Base-by-base conservation (phyloP, 1,139 yeast species). In the Taphrina betulina region DNA sequence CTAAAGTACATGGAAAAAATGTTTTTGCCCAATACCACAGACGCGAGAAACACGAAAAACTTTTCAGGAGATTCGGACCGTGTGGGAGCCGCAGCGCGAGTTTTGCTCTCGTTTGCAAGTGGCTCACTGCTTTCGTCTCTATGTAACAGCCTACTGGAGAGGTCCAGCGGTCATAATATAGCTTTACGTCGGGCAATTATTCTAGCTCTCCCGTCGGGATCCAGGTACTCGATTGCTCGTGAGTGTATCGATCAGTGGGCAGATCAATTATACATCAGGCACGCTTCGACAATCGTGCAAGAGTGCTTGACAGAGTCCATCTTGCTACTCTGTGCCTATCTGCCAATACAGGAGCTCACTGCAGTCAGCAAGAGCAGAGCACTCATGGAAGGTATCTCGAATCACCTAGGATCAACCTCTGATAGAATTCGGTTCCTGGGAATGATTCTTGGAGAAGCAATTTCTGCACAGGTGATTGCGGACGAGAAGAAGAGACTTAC, bases 381-480 rank as follows among this genome's bases (percentile, higher is more conserved):
- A 5, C 26, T 42, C 20, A 35, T 28, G 37, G 20, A 35, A 3
- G 50, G 56, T 16, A 52, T 36, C 3, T 34, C 43, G 1, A 34
- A 41, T 24, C 56, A 43, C 7, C 40, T 52, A 14, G 50, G 35
- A 8, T 28, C 48, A 12, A 52, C 41, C 23, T 34, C 50, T 7
- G 50, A 43, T 3, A 23, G 42, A 10, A 29, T 50, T 23, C 41
- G 56, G 16, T 42, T 29, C 14, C 33, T 40, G 12, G 56, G 56
- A 29, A 52, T 52, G 56, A 29, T 52, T n/a, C 16, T 52, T 4
- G 56, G 48, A 5, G 56, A 52, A 14, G 36, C 46, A 24, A 36
- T 52, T 12, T 40, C 54, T 4, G 41, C 44, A 17, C 37, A 28
- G 14, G 37, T 29, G 23, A 12, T 50, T 24, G 14, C 52, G 17